These are phyloP conservation scores for Barnettozyma vustinii DNA, from an alignment of 805 yeast genomes.

Conservation along the genomic window DNA sequence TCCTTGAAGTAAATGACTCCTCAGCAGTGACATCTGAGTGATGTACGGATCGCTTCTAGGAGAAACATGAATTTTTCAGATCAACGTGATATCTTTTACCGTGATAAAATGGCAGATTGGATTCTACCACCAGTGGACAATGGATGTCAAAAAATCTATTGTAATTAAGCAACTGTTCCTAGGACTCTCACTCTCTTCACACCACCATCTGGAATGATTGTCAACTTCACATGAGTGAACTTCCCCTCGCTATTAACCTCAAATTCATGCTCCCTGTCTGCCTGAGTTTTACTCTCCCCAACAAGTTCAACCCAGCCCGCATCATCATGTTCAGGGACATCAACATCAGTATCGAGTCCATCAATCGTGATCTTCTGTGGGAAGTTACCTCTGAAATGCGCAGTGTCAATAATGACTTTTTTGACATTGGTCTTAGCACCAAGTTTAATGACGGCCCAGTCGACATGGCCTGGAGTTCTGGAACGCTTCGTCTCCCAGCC, in stretches of 20 bases:
- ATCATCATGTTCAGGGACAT: constrained; percentile 37
- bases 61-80: background rate
- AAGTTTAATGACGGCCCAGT: constrained; percentile 83
- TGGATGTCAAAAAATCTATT: background rate
- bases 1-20: constrained; percentile 19
- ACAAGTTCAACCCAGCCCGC: constrained; percentile 62
- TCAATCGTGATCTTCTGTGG: constrained; percentile 77
- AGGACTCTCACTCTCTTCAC: constrained; percentile 83
- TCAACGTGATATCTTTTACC: background rate
- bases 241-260: constrained; percentile 25
- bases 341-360: constrained; percentile 39
- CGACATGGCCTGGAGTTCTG: constrained; percentile 75
- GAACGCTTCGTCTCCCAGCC: constrained; percentile 98
- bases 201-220: constrained; percentile 96
- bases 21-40: constrained; percentile 14
- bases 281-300: constrained; percentile 65
- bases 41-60: too few relatives aligned
- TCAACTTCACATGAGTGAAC: constrained; percentile 68
- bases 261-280: constrained; percentile 74
- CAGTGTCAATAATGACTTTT: constrained; percentile 77
- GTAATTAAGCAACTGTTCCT: constrained; percentile 38
- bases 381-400: constrained; percentile 90
- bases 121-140: background rate
- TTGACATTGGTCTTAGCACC: constrained; percentile 60
- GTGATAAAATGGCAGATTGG: background rate